Evolutionary conservation across 345 rosid genomes (phyloP), one percentile per base, ranked within the genome.

Genomic region (Pistacia atlantica): DNA sequence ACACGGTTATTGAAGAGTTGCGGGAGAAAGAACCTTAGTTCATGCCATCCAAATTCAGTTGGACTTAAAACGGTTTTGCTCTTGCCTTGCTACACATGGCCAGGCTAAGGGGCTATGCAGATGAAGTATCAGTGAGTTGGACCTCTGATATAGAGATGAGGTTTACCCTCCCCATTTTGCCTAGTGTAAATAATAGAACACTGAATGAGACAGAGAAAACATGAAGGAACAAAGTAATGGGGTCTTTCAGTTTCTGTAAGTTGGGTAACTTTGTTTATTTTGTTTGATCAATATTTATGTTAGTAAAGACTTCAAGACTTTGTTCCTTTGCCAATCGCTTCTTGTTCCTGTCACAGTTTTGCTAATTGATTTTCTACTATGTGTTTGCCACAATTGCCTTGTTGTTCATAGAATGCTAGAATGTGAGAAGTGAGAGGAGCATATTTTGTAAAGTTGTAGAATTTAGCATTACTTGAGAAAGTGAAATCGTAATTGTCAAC

Each of bases 1-100:
- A 92, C 74, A 82, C 83, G 2, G 84, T 77, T 8, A 84, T 90
- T 28, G 92, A 95, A 42, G 94, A 91, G 80, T 76, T 89, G 18
- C 81, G 86, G 56, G 89, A 89, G 80, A 87, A 77, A 79, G 86
- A 89, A 66, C 80, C 90, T 51, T 83, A 81, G 82, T 49, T 79
- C 80, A 42, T 82, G 77, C 62, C 59, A 64, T 48, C 67, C 48
- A 25, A 35, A n/a, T 74, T 72, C 35, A 62, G 25, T 71, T 55
- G 67, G 61, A 65, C 48, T 11, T 9, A 42, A 33, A 65, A 71
- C 42, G 62, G 52, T 48, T 52, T 66, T 25, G 59, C 71, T 68
- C 25, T 58, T 59, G 57, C 69, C 69, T 18, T 54, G 13, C 62
- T 56, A 12, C 60, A 28, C 7, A 13, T 51, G 28, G 60, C 57